Conservation (phyloP, 208 protist species). For the Wallacemonas sp. region DNA sequence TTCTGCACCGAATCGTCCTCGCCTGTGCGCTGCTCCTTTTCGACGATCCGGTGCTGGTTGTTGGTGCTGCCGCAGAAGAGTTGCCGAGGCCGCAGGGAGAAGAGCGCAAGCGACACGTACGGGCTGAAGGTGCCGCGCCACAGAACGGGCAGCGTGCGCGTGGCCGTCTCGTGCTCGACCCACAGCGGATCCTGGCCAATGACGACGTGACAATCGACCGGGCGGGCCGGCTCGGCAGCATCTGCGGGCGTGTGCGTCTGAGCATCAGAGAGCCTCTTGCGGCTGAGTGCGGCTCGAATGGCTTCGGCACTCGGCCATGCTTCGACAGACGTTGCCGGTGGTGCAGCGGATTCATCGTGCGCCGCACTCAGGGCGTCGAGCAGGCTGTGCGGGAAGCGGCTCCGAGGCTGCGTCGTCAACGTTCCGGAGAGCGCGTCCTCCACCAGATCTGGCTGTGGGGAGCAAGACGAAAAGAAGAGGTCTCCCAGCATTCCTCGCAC, state of each 20-base stretch:
- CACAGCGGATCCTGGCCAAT: conserved; percentile 14
- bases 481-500: conserved; percentile 55
- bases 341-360: background rate
- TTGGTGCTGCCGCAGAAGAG: conserved; percentile 30
- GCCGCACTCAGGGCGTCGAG: background rate
- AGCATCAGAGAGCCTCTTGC: background rate
- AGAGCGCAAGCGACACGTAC: conserved; percentile 30
- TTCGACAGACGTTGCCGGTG: background rate
- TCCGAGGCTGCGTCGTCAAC: background rate
- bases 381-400: background rate
- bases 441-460: background rate
- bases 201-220: conserved; percentile 2
- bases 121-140: conserved; percentile 26
- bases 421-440: background rate
- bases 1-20: conserved; percentile 10
- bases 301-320: background rate
- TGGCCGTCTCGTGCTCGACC: conserved; percentile 1
- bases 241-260: no score
- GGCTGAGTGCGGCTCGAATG: background rate
- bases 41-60: conserved; percentile 32
- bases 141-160: background rate
- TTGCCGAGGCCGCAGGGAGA: conserved; percentile 49
- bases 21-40: conserved; percentile 1
- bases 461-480: conserved; percentile 17
- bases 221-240: no score